phyloP scores from a whole-genome alignment of 2,329 filamentous ascomycete genomes.

The Mycocentrospora acerina region DNA sequence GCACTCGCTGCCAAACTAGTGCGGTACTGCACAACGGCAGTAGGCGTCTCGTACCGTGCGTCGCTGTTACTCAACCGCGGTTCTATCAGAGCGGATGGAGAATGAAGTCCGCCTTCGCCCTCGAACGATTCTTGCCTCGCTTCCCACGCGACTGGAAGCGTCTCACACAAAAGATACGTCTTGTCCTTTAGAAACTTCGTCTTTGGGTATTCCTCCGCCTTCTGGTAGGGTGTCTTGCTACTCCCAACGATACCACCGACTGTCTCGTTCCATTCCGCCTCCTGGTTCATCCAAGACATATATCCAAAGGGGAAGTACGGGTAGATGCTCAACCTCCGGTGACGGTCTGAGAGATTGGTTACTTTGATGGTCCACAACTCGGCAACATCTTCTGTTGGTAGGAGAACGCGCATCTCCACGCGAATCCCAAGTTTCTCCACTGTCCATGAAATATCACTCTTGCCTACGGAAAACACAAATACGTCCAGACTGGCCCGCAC shows the following conservation, averaged over 20 bases:
- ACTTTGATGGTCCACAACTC: constrained; percentile 59
- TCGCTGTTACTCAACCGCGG: constrained; percentile 49
- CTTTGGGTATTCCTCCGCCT: constrained; percentile 59
- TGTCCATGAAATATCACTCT: constrained; percentile 58
- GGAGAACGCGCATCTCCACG: constrained; percentile 54
- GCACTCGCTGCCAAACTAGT: constrained; percentile 44
- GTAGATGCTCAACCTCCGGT: constrained; percentile 54
- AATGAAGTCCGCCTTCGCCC: constrained; percentile 58
- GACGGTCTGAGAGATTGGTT: constrained; percentile 50
- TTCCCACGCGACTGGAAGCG: constrained; percentile 55
- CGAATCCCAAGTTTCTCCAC: constrained; percentile 54
- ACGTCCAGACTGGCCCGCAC: constrained; percentile 51
- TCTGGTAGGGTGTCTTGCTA: constrained; percentile 60
- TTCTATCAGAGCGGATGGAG: constrained; percentile 49
- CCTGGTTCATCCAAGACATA: constrained; percentile 65
- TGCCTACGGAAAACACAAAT: constrained; percentile 58
- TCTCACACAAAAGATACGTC: constrained; percentile 60
- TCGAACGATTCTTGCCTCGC: constrained; percentile 56
- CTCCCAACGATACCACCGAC: constrained; percentile 55
- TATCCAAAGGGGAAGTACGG: constrained; percentile 62
- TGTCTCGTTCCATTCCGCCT: constrained; percentile 54
- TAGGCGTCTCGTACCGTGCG: constrained; percentile 58
- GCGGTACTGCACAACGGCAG: constrained; percentile 57
- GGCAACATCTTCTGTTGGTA: constrained; percentile 57
- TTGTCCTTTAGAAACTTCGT: constrained; percentile 60